phyloP scores from a whole-genome alignment of 768 basidiomycete genomes.

The Rhodotorula kratochvilovae region DNA sequence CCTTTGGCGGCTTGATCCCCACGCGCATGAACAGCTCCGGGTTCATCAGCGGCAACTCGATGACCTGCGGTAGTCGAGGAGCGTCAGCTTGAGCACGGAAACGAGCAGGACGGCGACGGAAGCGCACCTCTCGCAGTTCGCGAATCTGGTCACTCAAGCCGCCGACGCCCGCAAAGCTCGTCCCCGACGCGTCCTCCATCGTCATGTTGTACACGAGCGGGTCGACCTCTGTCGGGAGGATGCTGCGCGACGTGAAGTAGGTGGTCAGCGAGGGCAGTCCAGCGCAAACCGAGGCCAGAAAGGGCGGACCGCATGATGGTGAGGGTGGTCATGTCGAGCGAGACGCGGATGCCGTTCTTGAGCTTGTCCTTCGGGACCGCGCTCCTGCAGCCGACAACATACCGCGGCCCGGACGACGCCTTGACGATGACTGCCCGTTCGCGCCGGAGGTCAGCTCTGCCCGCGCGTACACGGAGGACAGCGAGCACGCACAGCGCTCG shows the following conservation, averaged over 20 bases:
- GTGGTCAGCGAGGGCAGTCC: too few species aligned
- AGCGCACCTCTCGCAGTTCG: conserved; percentile 85
- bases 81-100: not conserved
- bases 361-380: conserved; percentile 86
- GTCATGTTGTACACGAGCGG: conserved; percentile 99
- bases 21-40: conserved; percentile 93
- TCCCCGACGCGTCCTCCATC: conserved; percentile 91
- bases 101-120: accelerated
- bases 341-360: conserved; percentile 88
- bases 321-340: conserved; percentile 97
- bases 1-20: conserved; percentile 93
- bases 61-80: conserved; percentile 56
- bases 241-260: conserved; percentile 44
- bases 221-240: conserved; percentile 93
- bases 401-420: conserved; percentile 94
- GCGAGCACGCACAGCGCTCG: conserved; percentile 72
- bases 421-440: conserved; percentile 78
- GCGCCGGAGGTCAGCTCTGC: not conserved
- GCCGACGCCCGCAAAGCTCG: conserved; percentile 93
- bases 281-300: not conserved
- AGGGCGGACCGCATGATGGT: conserved; percentile 77
- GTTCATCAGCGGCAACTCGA: conserved; percentile 87
- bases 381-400: conserved; percentile 94
- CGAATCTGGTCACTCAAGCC: conserved; percentile 93
- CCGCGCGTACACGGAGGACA: too few species aligned